Percentiles rank a stretch among this genome's conserved stretches.
Conservation (phyloP, 345 rosid species). For the Limnanthes douglasii region DNA sequence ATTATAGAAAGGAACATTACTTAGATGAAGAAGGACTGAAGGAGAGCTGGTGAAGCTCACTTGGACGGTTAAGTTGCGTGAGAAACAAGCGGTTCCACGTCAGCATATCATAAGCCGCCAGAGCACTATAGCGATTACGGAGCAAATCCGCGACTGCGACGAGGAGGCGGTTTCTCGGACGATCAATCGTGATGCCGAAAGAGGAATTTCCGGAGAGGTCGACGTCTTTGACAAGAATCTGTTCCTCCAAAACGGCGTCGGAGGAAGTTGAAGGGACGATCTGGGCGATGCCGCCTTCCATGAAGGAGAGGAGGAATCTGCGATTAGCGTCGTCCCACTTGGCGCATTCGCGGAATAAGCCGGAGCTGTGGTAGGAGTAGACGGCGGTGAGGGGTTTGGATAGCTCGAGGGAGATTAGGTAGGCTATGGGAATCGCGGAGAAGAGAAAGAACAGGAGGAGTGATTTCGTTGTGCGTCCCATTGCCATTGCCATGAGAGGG, state of each 20-base stretch:
- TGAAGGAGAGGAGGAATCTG: constrained; percentile 44
- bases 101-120: constrained; percentile 52
- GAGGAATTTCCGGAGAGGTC: constrained; percentile 42
- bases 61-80: constrained; percentile 28
- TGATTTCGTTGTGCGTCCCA: constrained; percentile 26
- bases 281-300: constrained; percentile 49
- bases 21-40: too few species aligned
- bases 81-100: constrained; percentile 49
- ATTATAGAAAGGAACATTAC: too few species aligned
- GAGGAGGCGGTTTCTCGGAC: constrained; percentile 36
- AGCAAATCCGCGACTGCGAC: constrained; percentile 33
- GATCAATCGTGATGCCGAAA: constrained; percentile 39
- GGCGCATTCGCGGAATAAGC: constrained; percentile 51
- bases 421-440: constrained; percentile 52
- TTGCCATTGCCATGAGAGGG: too few species aligned
- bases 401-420: constrained; percentile 35
- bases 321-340: constrained; percentile 52
- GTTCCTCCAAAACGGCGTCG: constrained; percentile 22
- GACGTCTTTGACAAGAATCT: constrained; percentile 26
- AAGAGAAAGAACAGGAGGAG: constrained; percentile 21
- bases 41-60: constrained; percentile 15
- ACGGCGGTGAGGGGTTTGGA: constrained; percentile 28
- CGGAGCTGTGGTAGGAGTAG: constrained; percentile 44
- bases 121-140: constrained; percentile 25
- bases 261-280: constrained; percentile 22